These are phyloP conservation scores for Metschnikowia corniflorae DNA, from an alignment of 805 yeast species.

Conservation along the genomic window DNA sequence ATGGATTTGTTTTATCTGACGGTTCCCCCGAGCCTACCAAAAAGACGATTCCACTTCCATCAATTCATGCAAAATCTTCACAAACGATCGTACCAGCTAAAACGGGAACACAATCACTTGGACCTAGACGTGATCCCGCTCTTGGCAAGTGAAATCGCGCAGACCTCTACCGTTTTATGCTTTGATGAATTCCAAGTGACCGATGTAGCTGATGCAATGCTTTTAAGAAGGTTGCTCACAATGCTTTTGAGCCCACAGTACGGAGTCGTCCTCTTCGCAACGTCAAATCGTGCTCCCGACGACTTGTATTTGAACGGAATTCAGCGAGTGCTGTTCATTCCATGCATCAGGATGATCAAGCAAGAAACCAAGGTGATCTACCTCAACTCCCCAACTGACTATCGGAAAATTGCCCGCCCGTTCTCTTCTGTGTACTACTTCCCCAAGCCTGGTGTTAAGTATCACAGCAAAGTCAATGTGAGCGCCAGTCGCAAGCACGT, in stretches of 20 bases:
- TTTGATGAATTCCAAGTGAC: constrained; percentile 98
- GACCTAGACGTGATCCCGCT: constrained; percentile 81
- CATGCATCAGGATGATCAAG: constrained; percentile 82
- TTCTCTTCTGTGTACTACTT: constrained; percentile 70
- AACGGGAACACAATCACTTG: constrained; percentile 47
- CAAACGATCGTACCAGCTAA: constrained; percentile 76
- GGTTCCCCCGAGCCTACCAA: constrained; percentile 72
- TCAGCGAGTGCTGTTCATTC: constrained; percentile 87
- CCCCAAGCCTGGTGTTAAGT: constrained; percentile 63
- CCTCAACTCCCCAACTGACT: constrained; percentile 89
- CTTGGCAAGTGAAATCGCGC: constrained; percentile 79
- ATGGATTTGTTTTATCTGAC: constrained; percentile 93
- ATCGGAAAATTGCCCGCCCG: constrained; percentile 85
- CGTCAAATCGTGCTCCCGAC: constrained; percentile 93
- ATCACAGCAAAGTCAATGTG: constrained; percentile 47
- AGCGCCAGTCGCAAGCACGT: constrained; percentile 58
- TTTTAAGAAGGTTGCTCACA: constrained; percentile 70
- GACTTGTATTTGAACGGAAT: constrained; percentile 92
- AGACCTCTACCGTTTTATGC: constrained; percentile 73
- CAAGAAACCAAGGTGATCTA: constrained; percentile 69
- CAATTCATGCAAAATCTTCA: constrained; percentile 95
- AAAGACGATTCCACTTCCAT: constrained; percentile 87
- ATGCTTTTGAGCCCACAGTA: constrained; percentile 65
- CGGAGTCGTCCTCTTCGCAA: constrained; percentile 87
- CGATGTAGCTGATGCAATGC: constrained; percentile 98